Base-by-base conservation (phyloP, 805 yeast genomes). In the Kluyveromyces wickerhamii region DNA sequence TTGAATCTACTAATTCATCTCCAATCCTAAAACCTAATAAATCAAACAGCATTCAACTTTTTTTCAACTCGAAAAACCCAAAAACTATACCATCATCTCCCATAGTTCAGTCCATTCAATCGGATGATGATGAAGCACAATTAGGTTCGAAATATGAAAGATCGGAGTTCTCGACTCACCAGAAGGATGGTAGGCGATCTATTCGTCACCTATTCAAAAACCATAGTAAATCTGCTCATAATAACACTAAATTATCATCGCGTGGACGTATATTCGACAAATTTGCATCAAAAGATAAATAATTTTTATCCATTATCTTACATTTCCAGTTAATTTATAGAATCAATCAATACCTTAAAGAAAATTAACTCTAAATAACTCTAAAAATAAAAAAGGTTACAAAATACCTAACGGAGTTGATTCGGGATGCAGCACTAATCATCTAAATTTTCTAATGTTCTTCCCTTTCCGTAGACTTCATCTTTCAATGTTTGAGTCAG, bases 401-500 rank as follows among this genome's bases (percentile, higher is more conserved):
- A n/a, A n/a, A n/a, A n/a, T n/a, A n/a, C n/a, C n/a, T n/a, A n/a
- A n/a, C n/a, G n/a, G n/a, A n/a, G n/a, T n/a, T n/a, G n/a, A n/a
- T n/a, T n/a, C n/a, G n/a, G n/a, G n/a, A n/a, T n/a, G n/a, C n/a
- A n/a, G n/a, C 15, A 24, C n/a, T 17, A 27, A 17, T 21, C 39
- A 8, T 32, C 29, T 12, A 45, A 51, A 47, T 68, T 71, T 43
- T 71, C 73, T 36, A 74, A 60, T 3, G 76, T 69, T 45, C 74
- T 67, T 1, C 80, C 80, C 34, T 65, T 65, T 9, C 74, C 74
- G 40, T 74, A 76, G 39, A 66, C 65, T 43, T 74, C 77, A 38
- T 72, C 72, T 47, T 70, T 73, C n/a, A 76, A 75, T 43, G 65
- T 65, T 30, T 67, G 56, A 14, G 44, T 24, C 7, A 38, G 15